These are phyloP conservation scores for Colletotrichum acutatum DNA, from an alignment of 2,329 filamentous ascomycete species.

Conservation along the genomic window DNA sequence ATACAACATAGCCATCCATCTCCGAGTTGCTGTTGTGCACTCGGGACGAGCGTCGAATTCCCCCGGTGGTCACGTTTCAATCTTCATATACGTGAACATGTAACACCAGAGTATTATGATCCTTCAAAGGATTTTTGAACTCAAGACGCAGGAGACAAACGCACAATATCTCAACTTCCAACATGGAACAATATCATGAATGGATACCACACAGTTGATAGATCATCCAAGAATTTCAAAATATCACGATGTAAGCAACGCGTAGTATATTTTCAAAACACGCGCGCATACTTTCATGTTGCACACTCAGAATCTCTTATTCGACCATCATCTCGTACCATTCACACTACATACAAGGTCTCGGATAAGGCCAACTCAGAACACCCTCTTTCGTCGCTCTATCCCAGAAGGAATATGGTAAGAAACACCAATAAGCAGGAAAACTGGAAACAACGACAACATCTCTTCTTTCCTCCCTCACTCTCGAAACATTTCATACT, in stretches of 20 bases:
- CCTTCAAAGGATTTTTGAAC: no score
- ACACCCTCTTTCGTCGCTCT: neutral
- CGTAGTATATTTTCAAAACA: neutral
- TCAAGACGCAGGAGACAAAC: no score
- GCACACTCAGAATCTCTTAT: neutral
- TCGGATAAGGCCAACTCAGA: neutral
- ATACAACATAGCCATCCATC: no score
- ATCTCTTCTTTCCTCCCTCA: neutral
- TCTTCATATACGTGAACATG: no score
- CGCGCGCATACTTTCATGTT: neutral
- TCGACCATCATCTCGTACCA: neutral
- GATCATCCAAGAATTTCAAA: neutral
- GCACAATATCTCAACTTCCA: no score
- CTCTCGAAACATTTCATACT: neutral
- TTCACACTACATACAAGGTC: neutral
- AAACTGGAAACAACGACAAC: neutral
- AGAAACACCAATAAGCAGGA: neutral
- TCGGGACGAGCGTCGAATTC: no score
- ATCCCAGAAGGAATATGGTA: neutral
- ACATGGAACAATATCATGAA: no score
- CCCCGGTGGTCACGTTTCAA: no score
- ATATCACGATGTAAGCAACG: neutral
- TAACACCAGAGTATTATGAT: no score
- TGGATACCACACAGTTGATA: no score
- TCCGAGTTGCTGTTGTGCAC: no score